A percentile compares a stretch with the other conserved stretches of the same genome.
Conservation (phyloP, 2,329 filamentous ascomycete species). For the Blumeria graminis region DNA sequence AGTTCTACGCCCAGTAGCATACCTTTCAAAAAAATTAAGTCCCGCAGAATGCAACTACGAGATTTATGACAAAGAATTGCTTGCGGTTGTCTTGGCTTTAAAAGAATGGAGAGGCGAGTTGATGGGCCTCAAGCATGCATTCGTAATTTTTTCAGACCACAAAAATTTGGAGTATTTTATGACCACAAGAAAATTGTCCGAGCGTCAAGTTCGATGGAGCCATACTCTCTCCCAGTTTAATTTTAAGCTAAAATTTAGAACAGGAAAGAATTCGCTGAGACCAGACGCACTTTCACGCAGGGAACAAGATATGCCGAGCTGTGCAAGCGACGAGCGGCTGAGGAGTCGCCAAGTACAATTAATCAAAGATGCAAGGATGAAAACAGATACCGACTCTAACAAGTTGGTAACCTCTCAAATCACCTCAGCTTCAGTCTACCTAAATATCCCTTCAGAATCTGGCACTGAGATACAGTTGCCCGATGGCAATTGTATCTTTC, state of each 20-base stretch:
- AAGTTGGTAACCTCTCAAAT: not conserved
- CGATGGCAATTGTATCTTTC: not conserved
- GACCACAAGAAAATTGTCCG: not conserved
- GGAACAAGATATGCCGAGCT: not conserved
- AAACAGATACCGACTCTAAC: not conserved
- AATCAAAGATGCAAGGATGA: not conserved
- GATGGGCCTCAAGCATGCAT: not conserved
- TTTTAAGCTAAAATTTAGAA: not conserved
- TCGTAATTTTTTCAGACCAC: not conserved
- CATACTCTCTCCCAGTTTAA: not conserved
- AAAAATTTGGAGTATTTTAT: not conserved
- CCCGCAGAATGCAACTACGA: conserved; percentile 1
- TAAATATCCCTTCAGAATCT: not conserved
- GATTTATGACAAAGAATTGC: not conserved
- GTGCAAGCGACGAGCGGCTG: not conserved
- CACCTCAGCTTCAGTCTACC: not conserved
- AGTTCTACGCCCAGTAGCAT: too few relatives aligned
- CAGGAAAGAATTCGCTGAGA: not conserved
- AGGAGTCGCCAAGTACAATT: not conserved
- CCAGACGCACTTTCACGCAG: not conserved
- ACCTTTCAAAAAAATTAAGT: too few relatives aligned
- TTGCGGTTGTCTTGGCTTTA: not conserved
- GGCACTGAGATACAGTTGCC: not conserved
- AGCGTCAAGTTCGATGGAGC: not conserved
- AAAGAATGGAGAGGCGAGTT: not conserved